phyloP scores from a whole-genome alignment of 1,284 basidiomycete species.

The Apiotrichum montevideense region DNA sequence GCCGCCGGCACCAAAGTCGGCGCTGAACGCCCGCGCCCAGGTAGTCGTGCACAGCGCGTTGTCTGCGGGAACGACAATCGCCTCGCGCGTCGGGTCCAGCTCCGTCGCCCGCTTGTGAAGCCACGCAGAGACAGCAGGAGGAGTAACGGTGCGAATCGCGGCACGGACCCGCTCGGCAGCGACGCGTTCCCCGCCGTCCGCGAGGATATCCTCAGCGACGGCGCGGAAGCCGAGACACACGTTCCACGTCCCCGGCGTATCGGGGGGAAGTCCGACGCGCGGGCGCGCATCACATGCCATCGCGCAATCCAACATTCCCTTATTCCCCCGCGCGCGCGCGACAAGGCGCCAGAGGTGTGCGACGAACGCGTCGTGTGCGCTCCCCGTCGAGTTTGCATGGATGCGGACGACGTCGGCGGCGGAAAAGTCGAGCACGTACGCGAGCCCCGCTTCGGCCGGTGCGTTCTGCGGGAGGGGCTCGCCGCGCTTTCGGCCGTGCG shows the following conservation, averaged over 20 bases:
- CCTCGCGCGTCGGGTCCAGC: constrained; percentile 37
- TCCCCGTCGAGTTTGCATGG: constrained; percentile 16
- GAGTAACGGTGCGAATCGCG: constrained; percentile 31
- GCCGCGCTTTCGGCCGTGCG: constrained; percentile 23
- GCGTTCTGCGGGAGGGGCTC: constrained; percentile 45
- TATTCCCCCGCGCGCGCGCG: constrained; percentile 41
- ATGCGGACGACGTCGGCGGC: constrained; percentile 43
- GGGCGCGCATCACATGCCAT: constrained; percentile 44
- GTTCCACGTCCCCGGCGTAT: constrained; percentile 10
- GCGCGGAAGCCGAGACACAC: constrained; percentile 46
- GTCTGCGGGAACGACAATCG: constrained; percentile 49
- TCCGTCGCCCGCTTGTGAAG: constrained; percentile 48
- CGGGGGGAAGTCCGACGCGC: constrained; percentile 35
- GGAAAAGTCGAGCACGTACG: constrained; percentile 46
- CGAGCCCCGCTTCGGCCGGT: constrained; percentile 34
- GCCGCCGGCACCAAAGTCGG: constrained; percentile 45
- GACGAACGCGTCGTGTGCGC: constrained; percentile 49
- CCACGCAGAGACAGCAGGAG: constrained; percentile 31
- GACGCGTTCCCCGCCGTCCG: constrained; percentile 10
- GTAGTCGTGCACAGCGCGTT: constrained; percentile 47
- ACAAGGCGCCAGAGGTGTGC: constrained; percentile 49
- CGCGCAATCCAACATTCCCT: constrained; percentile 30
- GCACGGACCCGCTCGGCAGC: constrained; percentile 32
- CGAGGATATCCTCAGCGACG: constrained; percentile 33
- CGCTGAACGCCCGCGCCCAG: constrained; percentile 47